Conservation (phyloP, 2,329 filamentous ascomycete species). For the Epichloe sylvatica region DNA sequence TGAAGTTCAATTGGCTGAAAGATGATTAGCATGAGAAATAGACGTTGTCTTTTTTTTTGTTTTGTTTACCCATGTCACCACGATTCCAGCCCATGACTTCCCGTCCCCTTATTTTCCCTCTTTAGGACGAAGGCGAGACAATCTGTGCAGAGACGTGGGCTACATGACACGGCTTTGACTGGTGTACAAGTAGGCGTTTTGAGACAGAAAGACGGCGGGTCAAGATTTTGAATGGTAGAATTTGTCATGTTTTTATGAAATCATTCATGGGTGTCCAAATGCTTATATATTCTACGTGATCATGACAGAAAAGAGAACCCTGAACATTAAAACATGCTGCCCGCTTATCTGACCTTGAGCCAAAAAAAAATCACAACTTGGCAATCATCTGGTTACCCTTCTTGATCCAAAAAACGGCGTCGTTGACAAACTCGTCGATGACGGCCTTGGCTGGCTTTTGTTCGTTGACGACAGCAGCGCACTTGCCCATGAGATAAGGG, state of each 20-base stretch:
- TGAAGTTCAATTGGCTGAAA: conserved; percentile 11
- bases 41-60: conserved; percentile 6
- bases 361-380: conserved; percentile 44
- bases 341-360: too few species aligned
- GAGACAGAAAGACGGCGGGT: background rate
- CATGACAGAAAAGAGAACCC: conserved; percentile 7
- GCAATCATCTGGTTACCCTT: conserved; percentile 54
- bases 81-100: background rate
- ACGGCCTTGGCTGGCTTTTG: conserved; percentile 83
- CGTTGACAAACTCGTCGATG: conserved; percentile 82
- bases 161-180: too few species aligned
- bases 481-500: conserved; percentile 94
- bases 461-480: conserved; percentile 83
- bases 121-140: too few species aligned
- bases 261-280: conserved; percentile 1
- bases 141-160: too few species aligned
- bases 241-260: background rate
- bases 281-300: conserved; percentile 12
- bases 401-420: conserved; percentile 58
- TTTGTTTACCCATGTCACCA: too few species aligned
- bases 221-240: background rate
- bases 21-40: conserved; percentile 24
- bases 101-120: too few species aligned
- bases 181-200: too few species aligned
- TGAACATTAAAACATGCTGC: conserved; percentile 2